A percentile compares a stretch with the other conserved stretches of the same genome.
phyloP scores from a whole-genome alignment of 169 alveolate species.

The Babesia bovis region DNA sequence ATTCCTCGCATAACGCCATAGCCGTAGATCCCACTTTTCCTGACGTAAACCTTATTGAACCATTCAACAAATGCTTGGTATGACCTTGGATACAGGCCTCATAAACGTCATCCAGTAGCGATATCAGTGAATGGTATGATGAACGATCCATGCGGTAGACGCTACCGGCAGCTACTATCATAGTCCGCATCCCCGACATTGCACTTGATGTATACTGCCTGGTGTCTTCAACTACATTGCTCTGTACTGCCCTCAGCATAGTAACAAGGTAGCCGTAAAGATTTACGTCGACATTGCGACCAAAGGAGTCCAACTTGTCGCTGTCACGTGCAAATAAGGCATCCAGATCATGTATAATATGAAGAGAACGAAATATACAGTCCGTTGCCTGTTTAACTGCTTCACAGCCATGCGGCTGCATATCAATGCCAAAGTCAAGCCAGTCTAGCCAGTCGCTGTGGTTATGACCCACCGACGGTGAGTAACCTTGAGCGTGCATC shows the following conservation, averaged over 20 bases:
- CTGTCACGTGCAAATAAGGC: slow-evolving; percentile 8
- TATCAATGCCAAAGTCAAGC: slow-evolving; percentile 22
- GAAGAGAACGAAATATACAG: slow-evolving; percentile 20
- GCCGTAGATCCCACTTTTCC: too few species aligned
- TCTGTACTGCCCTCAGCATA: slow-evolving; percentile 29
- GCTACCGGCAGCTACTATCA: neutral
- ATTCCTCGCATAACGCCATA: neutral
- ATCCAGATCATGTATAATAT: slow-evolving; percentile 23
- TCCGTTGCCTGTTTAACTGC: slow-evolving; percentile 3
- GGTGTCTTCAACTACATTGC: slow-evolving; percentile 12
- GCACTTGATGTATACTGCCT: neutral
- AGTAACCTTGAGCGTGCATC: neutral
- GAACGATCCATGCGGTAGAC: neutral
- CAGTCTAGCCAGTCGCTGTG: slow-evolving; percentile 27
- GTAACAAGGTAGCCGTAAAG: slow-evolving; percentile 39
- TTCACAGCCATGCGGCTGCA: slow-evolving; percentile 7
- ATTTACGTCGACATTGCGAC: slow-evolving; percentile 26
- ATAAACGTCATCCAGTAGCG: slow-evolving; percentile 14
- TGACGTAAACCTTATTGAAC: neutral
- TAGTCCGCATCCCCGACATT: neutral
- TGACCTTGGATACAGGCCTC: slow-evolving; percentile 20
- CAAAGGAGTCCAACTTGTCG: slow-evolving; percentile 21
- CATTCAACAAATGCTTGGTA: neutral
- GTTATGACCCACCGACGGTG: slow-evolving; percentile 11
- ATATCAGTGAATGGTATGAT: slow-evolving; percentile 1